Evolutionary conservation across 225 moss, liverwort and hornwort species (phyloP).

Genomic region (Bryoerythrophyllum caledonicum): DNA sequence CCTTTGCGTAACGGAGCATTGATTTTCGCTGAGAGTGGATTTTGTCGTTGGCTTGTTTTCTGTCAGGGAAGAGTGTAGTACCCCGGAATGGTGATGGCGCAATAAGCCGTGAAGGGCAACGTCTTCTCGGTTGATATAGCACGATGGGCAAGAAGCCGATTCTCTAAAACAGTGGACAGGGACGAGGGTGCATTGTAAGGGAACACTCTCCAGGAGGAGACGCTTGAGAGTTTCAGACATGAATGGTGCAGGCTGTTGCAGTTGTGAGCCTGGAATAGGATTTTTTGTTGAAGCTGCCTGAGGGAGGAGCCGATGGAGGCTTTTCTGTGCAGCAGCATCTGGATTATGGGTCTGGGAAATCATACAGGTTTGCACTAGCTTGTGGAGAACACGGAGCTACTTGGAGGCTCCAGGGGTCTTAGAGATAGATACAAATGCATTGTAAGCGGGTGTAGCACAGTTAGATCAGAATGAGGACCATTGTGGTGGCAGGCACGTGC

Average conservation of each 20-base stretch:
- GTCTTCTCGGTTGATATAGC: not conserved
- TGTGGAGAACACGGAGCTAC: not conserved
- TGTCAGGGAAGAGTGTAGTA: not conserved
- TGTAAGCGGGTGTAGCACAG: not conserved
- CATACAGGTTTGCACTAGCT: conserved; percentile 17
- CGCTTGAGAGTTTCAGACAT: too few relatives aligned
- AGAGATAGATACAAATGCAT: conserved; percentile 3
- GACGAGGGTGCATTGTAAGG: conserved; percentile 9
- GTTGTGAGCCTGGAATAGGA: not conserved
- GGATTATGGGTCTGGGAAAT: not conserved
- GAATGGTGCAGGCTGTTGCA: not conserved
- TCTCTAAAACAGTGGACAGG: not conserved
- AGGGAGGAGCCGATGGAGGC: conserved; percentile 14
- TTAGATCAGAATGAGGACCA: conserved; percentile 47
- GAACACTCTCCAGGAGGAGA: not conserved
- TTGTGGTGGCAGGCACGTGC: conserved; percentile 62
- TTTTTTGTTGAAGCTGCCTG: not conserved
- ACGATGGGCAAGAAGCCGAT: not conserved
- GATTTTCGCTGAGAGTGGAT: not conserved
- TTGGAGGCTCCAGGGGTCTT: not conserved
- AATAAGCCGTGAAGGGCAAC: not conserved
- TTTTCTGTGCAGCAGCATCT: not conserved
- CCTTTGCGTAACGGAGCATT: not conserved
- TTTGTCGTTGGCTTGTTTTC: not conserved
- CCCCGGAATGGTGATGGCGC: not conserved